Base-by-base conservation (phyloP, 257 asterid genomes). In the Salvia miltiorrhiza region DNA sequence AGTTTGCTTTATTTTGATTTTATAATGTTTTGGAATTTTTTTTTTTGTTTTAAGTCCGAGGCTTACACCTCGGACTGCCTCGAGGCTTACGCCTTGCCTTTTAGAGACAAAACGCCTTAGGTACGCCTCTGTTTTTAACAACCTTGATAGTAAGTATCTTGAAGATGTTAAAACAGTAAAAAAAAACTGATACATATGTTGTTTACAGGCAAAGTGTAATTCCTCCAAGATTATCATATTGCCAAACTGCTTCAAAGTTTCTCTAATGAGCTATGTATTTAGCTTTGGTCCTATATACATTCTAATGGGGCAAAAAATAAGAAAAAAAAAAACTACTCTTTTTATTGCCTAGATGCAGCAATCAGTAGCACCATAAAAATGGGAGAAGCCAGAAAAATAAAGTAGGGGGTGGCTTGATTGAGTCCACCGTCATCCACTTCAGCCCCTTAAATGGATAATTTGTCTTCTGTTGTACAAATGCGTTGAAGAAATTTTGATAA, bases 401-500 rank as follows among this genome's bases (percentile, higher is more conserved):
- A 63, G 77, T 87, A 93, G 0, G 93, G 88, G 13, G 87, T 60
- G 62, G 88, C 77, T 73, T 83, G 86, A 24, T 71, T 73, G 65
- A 82, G 28, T 66, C 79, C 79, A 71, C 63, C 82, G 80, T 88
- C 94, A 24, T 80, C 90, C 37, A 23, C 77, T 60, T 79, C 80
- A 19, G 50, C 81, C 62, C 83, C 90, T 61, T 53, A 11, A 65
- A 4, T 39, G 88, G 9, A 76, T 83, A 84, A 21, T 70, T 69
- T 33, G 77, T 58, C 76, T 80, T 86, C 43, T 88, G 83, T 65
- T 70, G 61, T 7, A 90, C 76, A 80, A 93, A 93, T 45, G 96
- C 96, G 17, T 90, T 87, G 40, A 93, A 93, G 81, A 86, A 93
- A 71, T 74, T 83, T 57, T 90, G 91, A 59, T 88, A 90, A 13